Evolutionary conservation across 352 stramenopile species (phyloP).

Genomic region (Phytophthora agathidicida): DNA sequence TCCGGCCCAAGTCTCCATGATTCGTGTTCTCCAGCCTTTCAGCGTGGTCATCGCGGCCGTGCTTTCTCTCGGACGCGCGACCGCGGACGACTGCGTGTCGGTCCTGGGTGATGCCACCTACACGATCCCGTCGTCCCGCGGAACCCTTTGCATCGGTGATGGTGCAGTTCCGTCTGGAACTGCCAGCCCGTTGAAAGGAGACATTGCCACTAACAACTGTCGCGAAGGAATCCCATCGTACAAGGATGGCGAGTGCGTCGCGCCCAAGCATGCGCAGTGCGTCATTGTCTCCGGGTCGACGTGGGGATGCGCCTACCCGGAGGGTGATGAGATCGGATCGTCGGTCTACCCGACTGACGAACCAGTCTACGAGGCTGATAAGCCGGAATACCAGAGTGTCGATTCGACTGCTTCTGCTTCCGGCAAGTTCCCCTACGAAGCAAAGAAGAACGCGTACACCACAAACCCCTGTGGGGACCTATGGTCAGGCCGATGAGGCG

Average conservation of each 20-base stretch:
- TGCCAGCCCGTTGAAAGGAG: constrained; percentile 37
- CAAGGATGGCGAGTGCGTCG: constrained; percentile 35
- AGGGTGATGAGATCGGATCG: background rate
- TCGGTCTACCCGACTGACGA: too few relatives aligned
- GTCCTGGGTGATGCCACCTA: constrained; percentile 52
- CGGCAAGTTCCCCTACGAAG: constrained; percentile 14
- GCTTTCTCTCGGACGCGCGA: constrained; percentile 17
- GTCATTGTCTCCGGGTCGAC: constrained; percentile 35
- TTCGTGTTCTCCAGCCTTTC: constrained; percentile 35
- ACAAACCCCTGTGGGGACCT: background rate
- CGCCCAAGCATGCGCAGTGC: constrained; percentile 42
- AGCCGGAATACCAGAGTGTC: too few relatives aligned
- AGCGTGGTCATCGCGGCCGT: constrained; percentile 15
- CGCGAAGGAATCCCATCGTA: constrained; percentile 45
- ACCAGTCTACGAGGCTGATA: too few relatives aligned
- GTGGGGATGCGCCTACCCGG: constrained; percentile 40
- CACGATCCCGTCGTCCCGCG: constrained; percentile 22
- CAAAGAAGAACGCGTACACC: constrained; percentile 6
- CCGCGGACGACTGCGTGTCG: constrained; percentile 32
- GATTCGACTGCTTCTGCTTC: constrained; percentile 19
- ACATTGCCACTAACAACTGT: constrained; percentile 30
- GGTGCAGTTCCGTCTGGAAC: constrained; percentile 24
- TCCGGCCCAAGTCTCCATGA: constrained; percentile 18
- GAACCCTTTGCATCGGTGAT: constrained; percentile 20
- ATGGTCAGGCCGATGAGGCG: background rate